Base-by-base conservation (phyloP, 345 rosid genomes). In the Camelina neglecta region DNA sequence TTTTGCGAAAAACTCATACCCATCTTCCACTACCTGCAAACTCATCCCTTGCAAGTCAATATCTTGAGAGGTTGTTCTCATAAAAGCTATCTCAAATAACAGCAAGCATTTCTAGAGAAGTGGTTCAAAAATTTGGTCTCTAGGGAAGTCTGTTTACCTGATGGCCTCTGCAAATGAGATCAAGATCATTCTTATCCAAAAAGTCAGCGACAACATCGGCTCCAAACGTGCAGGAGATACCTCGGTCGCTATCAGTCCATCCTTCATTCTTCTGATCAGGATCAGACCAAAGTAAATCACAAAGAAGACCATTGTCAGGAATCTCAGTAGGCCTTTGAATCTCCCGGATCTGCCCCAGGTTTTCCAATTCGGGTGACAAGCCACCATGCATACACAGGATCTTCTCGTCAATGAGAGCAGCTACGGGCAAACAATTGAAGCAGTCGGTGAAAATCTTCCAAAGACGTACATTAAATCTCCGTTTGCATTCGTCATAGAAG, bases 301-400 rank as follows among this genome's bases (percentile, higher is more conserved):
- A 96, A 16, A 96, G 92, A 55, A 93, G 94, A 69, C 99, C 99
- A 13, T 71, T 78, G 36, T 96, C 99, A 2, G 99, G 99, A 74
- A 96, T 86, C 55, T 96, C 99, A 0, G 90, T 83, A 60, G 99
- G 97, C 85, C 99, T 89, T 35, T 80, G 65, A 75, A 96, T 87
- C 72, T 91, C 87, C 76, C 80, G 84, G 72, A 96, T 90, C 83
- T 93, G 98, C 23, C 85, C 83, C 84, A 93, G 47, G 62, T 80
- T 83, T 20, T 86, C 84, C 84, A 96, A 58, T 36, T 90, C 97
- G 0, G 96, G 98, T 0, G 99, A 96, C 49, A 96, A 83, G 26
- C 99, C 99, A 0, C 99, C 99, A 8, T 96, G 99, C 99, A 96
- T 96, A 67, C 99, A 96, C 3, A 96, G 74, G 76, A 96, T 96